Evolutionary conservation across 768 basidiomycete genomes (phyloP).

Genomic region (Phallus indusiatus): DNA sequence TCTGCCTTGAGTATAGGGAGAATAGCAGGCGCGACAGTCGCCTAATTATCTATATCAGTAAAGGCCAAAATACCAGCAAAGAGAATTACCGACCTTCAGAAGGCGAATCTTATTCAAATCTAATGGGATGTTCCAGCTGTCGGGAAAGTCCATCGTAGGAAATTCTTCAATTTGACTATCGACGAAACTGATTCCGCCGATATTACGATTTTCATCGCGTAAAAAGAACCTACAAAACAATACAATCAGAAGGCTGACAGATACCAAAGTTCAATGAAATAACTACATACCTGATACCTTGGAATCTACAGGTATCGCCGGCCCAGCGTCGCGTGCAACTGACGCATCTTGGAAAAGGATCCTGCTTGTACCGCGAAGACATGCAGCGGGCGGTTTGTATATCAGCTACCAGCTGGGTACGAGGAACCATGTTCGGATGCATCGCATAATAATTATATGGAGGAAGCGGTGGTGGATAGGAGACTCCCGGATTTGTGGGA

Average conservation of each 20-base stretch:
- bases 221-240: constrained; percentile 39
- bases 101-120: constrained; percentile 39
- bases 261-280: neutral
- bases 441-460: neutral
- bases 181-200: constrained; percentile 61
- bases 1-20: constrained; percentile 60
- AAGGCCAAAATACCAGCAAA: neutral
- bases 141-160: constrained; percentile 55
- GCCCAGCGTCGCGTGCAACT: constrained; percentile 83
- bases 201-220: constrained; percentile 46
- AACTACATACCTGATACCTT: constrained; percentile 47
- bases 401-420: constrained; percentile 41
- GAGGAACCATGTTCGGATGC: neutral
- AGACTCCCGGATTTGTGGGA: constrained; percentile 15
- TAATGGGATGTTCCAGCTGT: constrained; percentile 55
- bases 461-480: neutral
- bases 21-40: constrained; percentile 57
- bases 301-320: constrained; percentile 80
- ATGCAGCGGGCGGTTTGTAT: constrained; percentile 75
- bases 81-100: constrained; percentile 44
- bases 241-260: neutral
- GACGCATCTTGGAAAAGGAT: constrained; percentile 71
- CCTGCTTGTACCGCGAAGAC: constrained; percentile 67
- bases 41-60: constrained; percentile 26
- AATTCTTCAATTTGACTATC: constrained; percentile 51